These are phyloP conservation scores for Durio zibethinus DNA, from an alignment of 345 rosid species.

Conservation along the genomic window DNA sequence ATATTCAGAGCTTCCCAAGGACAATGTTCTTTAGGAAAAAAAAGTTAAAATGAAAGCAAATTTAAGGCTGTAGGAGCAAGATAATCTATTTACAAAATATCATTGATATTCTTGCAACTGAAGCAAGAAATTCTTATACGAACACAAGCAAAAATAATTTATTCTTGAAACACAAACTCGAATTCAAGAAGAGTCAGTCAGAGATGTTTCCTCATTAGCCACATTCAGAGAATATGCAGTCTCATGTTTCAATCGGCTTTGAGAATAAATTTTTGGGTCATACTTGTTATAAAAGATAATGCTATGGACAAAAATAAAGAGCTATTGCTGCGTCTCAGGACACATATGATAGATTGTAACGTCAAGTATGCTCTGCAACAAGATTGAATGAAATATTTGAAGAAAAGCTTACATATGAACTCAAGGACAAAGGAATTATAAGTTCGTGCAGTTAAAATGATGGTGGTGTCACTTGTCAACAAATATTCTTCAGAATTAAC, in stretches of 20 bases:
- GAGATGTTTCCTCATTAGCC: background rate
- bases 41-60: background rate
- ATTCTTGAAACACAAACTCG: background rate
- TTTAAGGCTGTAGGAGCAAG: background rate
- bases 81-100: background rate
- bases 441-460: background rate
- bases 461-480: background rate
- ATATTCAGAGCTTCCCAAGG: background rate
- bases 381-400: background rate
- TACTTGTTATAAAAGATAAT: background rate
- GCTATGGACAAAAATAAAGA: background rate
- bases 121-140: background rate
- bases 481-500: conserved; percentile 5
- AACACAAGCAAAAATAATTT: background rate
- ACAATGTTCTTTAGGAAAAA: background rate
- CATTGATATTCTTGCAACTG: background rate
- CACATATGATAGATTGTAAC: background rate
- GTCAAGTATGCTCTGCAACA: background rate
- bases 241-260: background rate
- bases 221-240: background rate
- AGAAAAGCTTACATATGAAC: background rate
- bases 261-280: background rate
- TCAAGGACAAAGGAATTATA: background rate
- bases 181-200: background rate
- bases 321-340: background rate